A percentile compares a stretch with the other conserved stretches of the same genome.
Conservation (phyloP, 495 filamentous ascomycete species). For the Aspergillus funiculosus region DNA sequence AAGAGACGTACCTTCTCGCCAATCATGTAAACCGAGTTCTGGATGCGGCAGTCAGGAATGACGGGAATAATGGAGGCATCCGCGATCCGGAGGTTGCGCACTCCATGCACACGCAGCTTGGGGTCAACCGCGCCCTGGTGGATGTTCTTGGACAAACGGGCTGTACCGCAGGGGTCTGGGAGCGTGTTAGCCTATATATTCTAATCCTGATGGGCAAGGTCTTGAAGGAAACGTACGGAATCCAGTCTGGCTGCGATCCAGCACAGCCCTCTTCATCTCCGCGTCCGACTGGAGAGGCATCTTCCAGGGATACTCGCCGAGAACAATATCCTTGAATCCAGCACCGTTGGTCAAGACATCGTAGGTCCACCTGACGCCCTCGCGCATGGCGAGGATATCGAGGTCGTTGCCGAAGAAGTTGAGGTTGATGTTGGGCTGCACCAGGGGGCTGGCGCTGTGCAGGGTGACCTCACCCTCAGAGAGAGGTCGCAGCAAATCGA, state of each 20-base stretch:
- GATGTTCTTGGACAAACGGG: slow-evolving; percentile 48
- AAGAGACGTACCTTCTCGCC: slow-evolving; percentile 44
- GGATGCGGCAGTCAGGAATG: slow-evolving; percentile 38
- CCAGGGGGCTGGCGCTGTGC: slow-evolving; percentile 45
- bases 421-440: slow-evolving; percentile 53
- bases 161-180: slow-evolving; percentile 49
- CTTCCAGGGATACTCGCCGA: slow-evolving; percentile 52
- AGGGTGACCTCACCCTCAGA: slow-evolving; percentile 49
- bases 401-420: slow-evolving; percentile 54
- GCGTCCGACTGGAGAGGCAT: slow-evolving; percentile 53
- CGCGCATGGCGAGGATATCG: slow-evolving; percentile 52
- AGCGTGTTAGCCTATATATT: slow-evolving; percentile 31
- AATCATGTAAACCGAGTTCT: slow-evolving; percentile 52
- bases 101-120: slow-evolving; percentile 50
- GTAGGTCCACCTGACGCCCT: slow-evolving; percentile 51
- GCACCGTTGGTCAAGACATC: slow-evolving; percentile 52
- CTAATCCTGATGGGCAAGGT: slow-evolving; percentile 25
- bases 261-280: slow-evolving; percentile 49
- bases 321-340: slow-evolving; percentile 52
- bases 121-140: slow-evolving; percentile 50
- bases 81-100: slow-evolving; percentile 47
- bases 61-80: slow-evolving; percentile 36
- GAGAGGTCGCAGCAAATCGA: slow-evolving; percentile 53
- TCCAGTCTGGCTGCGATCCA: slow-evolving; percentile 54
- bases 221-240: slow-evolving; percentile 38